Conservation (phyloP, 768 basidiomycete species). For the Strobilomyces echinocephalus region DNA sequence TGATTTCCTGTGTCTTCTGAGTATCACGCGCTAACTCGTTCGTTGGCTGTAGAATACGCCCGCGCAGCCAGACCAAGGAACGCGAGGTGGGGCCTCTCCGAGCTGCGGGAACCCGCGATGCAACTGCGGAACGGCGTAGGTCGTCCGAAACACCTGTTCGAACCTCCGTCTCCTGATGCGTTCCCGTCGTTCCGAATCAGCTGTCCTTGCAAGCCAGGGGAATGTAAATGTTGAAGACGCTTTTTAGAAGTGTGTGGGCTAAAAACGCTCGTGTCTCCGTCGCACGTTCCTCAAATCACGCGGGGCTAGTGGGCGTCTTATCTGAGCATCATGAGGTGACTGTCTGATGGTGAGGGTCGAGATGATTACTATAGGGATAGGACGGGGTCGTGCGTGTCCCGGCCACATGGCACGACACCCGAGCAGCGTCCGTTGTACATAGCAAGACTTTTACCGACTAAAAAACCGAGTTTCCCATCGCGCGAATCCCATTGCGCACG, state of each 20-base stretch:
- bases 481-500: neutral
- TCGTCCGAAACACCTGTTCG: neutral
- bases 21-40: neutral
- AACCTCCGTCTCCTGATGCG: neutral
- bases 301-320: neutral
- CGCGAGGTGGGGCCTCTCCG: constrained; percentile 2
- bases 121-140: constrained; percentile 16
- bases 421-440: no score
- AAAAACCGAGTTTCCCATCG: no score
- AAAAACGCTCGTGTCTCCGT: neutral
- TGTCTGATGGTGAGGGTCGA: neutral
- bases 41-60: constrained; percentile 3
- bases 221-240: constrained; percentile 12
- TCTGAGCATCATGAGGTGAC: neutral
- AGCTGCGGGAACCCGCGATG: constrained; percentile 18
- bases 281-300: neutral
- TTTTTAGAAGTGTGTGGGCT: no score
- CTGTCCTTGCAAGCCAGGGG: constrained; percentile 12
- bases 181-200: neutral
- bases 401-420: no score
- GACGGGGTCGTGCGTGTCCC: no score
- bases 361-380: neutral
- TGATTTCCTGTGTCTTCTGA: neutral
- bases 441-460: no score
- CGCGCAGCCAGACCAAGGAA: neutral